These are phyloP conservation scores for Dryas alaskensis DNA, from an alignment of 306 rosid genomes.

Conservation along the genomic window DNA sequence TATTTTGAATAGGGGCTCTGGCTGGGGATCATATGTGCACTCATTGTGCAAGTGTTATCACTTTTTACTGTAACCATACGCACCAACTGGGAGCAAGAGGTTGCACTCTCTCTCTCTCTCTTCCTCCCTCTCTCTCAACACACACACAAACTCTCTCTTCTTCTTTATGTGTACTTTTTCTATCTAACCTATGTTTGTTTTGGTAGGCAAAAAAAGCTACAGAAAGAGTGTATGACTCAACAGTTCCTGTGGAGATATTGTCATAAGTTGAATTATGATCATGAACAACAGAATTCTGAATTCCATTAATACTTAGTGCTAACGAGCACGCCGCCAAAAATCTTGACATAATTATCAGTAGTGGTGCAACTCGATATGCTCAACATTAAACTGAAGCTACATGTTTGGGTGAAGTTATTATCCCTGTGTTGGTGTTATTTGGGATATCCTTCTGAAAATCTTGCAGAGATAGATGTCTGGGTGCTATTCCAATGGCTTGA, in stretches of 20 bases:
- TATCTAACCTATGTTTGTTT: not conserved
- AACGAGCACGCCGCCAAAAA: not conserved
- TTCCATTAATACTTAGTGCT: not conserved
- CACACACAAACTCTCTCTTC: not conserved
- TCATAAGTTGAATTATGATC: slow-evolving; percentile 17
- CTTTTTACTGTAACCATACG: slow-evolving; percentile 47
- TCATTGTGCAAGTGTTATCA: slow-evolving; percentile 50
- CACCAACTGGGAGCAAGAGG: slow-evolving; percentile 70
- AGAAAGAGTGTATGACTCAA: slow-evolving; percentile 47
- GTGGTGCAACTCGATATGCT: not conserved
- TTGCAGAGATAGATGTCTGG: not conserved
- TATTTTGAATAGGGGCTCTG: slow-evolving; percentile 55
- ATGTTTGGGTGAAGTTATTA: not conserved
- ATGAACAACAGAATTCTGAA: not conserved
- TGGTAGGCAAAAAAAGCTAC: slow-evolving; percentile 41
- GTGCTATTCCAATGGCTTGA: not conserved
- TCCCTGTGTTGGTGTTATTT: not conserved
- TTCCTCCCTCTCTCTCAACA: not conserved
- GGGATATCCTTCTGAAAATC: not conserved
- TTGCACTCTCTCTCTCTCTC: slow-evolving; percentile 9
- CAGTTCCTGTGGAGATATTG: slow-evolving; percentile 24
- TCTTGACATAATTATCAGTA: not conserved
- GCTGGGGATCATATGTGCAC: slow-evolving; percentile 72
- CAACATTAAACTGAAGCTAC: not conserved
- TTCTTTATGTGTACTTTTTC: not conserved